Evolutionary conservation across 208 protist species (phyloP), one percentile per base, ranked within the genome.

Genomic region (Leishmania turanica): DNA sequence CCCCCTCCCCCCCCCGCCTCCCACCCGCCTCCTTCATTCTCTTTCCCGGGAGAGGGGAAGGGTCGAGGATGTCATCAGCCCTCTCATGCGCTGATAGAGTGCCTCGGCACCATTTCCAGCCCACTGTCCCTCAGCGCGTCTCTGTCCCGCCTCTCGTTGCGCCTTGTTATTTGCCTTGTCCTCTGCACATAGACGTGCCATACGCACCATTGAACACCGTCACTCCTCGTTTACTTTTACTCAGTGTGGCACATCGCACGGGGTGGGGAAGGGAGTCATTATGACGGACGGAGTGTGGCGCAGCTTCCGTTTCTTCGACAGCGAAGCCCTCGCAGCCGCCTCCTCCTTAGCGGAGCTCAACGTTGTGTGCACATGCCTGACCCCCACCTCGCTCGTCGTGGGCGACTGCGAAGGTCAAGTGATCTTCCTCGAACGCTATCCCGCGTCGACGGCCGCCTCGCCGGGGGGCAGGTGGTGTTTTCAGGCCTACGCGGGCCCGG

Each of bases 361-460:
- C 51, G 91, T 96, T 24, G 93, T 90, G 62, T 92, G 88, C 76
- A 89, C 83, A 75, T 94, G 93, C 56, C 92, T 94, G 83, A 95
- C 93, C 19, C 83, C 92, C n/a, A 91, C 94, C 69, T 79, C 88
- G 27, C 73, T 98, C 42, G 92, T 98, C 60, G 88, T 98, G 62
- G 97, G 96, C 47, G 95, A 94, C 88, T 75, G 79, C 75, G 87
- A 96, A 31, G 96, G 97, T 11, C 89, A 88, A 21, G 86, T 98
- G 6, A 87, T 88, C 71, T 82, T 97, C 17, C 81, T 96, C 27
- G 93, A 98, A 80, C 86, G 93, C 66, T 53, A 84, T 45, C 47
- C 71, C 51, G n/a, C 49, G 66, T 68, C 70, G 51, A 11, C 37
- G 37, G 31, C 49, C 51, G 31, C 49, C 78, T 56, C 70, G 60